Evolutionary conservation across 2,329 filamentous ascomycete species (phyloP).

Genomic region (Chaetomium strumarium): DNA sequence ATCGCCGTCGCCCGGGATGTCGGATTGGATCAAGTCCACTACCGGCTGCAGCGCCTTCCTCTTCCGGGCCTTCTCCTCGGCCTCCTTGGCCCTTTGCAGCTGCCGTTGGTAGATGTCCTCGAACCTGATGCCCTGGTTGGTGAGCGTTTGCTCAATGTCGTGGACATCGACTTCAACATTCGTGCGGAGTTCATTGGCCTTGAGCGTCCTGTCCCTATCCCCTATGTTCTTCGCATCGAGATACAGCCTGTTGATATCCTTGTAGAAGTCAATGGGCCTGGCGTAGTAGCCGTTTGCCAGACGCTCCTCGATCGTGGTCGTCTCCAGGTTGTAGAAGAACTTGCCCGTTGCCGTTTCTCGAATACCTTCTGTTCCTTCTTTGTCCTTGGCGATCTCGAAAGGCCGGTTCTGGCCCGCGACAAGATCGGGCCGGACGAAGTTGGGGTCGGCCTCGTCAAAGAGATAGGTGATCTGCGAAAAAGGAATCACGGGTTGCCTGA

Average conservation of each 20-base stretch:
- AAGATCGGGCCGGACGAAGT: conserved; percentile 56
- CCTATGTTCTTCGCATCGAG: conserved; percentile 78
- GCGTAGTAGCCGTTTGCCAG: conserved; percentile 95
- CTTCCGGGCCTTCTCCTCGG: conserved; percentile 57
- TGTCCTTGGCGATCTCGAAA: conserved; percentile 74
- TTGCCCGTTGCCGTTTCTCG: conserved; percentile 70
- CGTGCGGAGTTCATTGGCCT: conserved; percentile 83
- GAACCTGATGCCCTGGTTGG: conserved; percentile 65
- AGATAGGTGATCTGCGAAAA: conserved; percentile 72
- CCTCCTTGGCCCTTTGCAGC: conserved; percentile 55
- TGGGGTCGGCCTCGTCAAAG: conserved; percentile 75
- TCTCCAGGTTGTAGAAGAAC: conserved; percentile 92
- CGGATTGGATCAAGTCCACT: conserved; percentile 44
- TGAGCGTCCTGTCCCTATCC: conserved; percentile 77
- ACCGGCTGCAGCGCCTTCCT: conserved; percentile 55
- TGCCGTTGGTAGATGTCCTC: conserved; percentile 75
- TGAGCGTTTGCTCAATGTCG: conserved; percentile 53
- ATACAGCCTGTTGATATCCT: conserved; percentile 76
- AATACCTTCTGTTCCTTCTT: conserved; percentile 70
- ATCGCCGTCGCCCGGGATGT: conserved; percentile 45
- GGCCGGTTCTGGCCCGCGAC: conserved; percentile 55
- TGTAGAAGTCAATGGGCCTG: conserved; percentile 79
- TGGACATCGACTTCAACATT: conserved; percentile 94
- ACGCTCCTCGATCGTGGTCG: conserved; percentile 89
- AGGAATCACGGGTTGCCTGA: conserved; percentile 73